Conservation (phyloP, 2,329 filamentous ascomycete species). For the Bertia moriformis region DNA sequence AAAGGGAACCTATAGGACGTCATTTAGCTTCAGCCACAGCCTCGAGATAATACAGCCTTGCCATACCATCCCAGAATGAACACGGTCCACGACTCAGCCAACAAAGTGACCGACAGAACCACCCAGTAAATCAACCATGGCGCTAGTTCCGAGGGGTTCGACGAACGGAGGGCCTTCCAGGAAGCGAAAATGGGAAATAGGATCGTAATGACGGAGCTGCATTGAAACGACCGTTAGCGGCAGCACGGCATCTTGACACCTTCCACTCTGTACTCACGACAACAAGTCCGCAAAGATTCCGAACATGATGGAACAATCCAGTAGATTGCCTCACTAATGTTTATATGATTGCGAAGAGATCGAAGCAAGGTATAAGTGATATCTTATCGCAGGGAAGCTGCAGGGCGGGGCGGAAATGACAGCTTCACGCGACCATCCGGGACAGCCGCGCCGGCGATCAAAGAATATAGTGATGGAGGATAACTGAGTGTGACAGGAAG, state of each 20-base stretch:
- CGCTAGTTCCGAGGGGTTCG: conserved; percentile 46
- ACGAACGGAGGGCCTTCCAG: conserved; percentile 54
- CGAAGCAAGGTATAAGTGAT: not conserved
- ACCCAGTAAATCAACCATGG: conserved; percentile 64
- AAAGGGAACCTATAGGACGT: conserved; percentile 36
- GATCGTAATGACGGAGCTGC: conserved; percentile 41
- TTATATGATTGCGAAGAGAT: no score
- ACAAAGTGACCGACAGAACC: conserved; percentile 42
- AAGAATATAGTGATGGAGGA: not conserved
- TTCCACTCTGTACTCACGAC: conserved; percentile 24
- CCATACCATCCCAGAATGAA: conserved; percentile 44
- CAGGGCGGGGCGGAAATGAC: not conserved
- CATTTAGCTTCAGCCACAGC: not conserved
- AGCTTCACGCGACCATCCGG: not conserved
- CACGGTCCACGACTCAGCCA: conserved; percentile 45
- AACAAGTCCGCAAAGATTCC: conserved; percentile 40
- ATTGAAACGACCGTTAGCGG: not conserved
- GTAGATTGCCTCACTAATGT: not conserved
- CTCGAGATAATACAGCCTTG: not conserved
- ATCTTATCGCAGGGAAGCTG: not conserved
- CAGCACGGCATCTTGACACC: conserved; percentile 1
- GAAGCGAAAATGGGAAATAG: conserved; percentile 55
- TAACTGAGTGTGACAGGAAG: not conserved
- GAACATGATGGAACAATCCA: conserved; percentile 24
- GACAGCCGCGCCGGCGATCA: not conserved